Base-by-base conservation (phyloP, 1,284 basidiomycete genomes). In the Xanthoconium separans region DNA sequence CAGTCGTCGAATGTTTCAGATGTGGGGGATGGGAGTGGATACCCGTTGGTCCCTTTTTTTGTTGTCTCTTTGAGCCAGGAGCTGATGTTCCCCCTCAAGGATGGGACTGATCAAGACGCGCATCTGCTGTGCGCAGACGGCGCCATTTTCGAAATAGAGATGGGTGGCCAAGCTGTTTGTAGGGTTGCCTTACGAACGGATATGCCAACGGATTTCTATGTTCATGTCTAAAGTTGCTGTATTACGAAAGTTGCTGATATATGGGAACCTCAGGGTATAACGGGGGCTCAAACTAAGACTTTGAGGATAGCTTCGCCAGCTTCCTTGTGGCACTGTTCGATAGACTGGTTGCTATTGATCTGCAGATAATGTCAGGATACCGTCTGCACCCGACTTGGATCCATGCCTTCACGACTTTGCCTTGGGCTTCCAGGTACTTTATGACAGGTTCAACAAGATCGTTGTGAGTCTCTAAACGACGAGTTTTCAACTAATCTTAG, bases 361-460 rank as follows among this genome's bases (percentile, higher is more conserved):
- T 94, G 64, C 29, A 56, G 40, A 45, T 13, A 24, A 36, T 37
- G 47, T 55, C 37, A 61, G 36, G n/a, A 30, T 37, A 31, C 4
- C 27, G 22, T 45, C 33, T 33, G 27, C 48, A 34, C 18, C 22
- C 31, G 22, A 46, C 31, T 16, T 29, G 20, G 13, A 46, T 37
- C 18, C 51, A 33, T 51, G 51, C 41, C 52, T 55, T 58, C 95
- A 93, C 85, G 18, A 98, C 92, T 70, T 93, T 93, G 65, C 75
- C 77, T 55, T 80, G 69, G 56, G 78, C 72, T 51, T 79, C 74
- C 73, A 97, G 98, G 72, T 95, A 81, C 51, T 96, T 79, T 57
- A 99, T 93, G 51, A 99, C 97, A 12, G 97, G 96, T 90, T 94
- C 93, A n/a, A 91, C 94, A 45, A 94, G 91, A 47, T 90, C 85